phyloP scores from a whole-genome alignment of 306 rosid genomes.

The Hylodesmum podocarpum region DNA sequence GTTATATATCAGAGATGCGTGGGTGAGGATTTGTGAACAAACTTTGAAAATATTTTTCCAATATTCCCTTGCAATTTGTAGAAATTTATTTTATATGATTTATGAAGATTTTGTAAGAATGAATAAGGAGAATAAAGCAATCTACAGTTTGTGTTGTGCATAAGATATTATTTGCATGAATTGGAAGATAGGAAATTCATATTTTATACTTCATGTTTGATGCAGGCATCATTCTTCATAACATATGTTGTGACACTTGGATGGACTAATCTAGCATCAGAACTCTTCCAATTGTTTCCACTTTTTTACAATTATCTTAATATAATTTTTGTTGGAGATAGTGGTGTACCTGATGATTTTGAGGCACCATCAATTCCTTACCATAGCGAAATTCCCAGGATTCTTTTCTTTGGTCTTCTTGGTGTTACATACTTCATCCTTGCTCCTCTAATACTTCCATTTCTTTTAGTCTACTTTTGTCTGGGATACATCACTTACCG shows the following conservation, averaged over 20 bases:
- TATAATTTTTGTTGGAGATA: conserved; percentile 42
- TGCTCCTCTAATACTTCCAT: conserved; percentile 91
- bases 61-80: neutral
- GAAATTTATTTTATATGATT: neutral
- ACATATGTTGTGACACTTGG: conserved; percentile 59
- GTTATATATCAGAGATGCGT: neutral
- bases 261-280: conserved; percentile 71
- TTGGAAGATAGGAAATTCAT: conserved; percentile 14
- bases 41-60: neutral
- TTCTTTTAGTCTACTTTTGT: conserved; percentile 74
- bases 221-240: conserved; percentile 92
- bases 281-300: conserved; percentile 57
- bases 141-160: neutral
- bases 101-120: neutral
- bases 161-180: conserved; percentile 1
- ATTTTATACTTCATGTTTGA: conserved; percentile 20
- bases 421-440: conserved; percentile 81
- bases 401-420: conserved; percentile 84
- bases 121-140: neutral
- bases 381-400: conserved; percentile 62
- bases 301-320: conserved; percentile 44
- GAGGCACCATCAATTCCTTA: conserved; percentile 68
- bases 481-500: conserved; percentile 76
- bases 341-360: conserved; percentile 35
- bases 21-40: neutral